A percentile compares a stretch with the other conserved stretches of the same genome.
These are phyloP conservation scores for Nannochloropsis oceanica DNA, from an alignment of 108 stramenopile species.

Conservation along the genomic window DNA sequence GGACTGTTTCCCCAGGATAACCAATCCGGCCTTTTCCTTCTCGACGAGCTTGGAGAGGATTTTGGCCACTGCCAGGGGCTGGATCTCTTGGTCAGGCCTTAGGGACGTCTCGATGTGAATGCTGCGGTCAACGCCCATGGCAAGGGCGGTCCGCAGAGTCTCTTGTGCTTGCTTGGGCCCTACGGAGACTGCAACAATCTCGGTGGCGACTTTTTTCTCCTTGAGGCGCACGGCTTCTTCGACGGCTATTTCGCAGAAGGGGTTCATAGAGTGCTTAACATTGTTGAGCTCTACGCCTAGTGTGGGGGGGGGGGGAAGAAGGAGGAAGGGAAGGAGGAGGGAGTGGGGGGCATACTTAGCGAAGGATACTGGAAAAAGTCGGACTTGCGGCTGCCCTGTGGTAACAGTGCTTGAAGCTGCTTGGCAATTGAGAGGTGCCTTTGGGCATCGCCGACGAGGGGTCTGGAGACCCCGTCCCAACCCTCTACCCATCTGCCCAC, in stretches of 20 bases:
- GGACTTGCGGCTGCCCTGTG: too few species aligned
- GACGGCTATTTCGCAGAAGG: slow-evolving; percentile 85
- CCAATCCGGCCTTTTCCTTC: slow-evolving; percentile 55
- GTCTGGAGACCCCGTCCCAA: too few species aligned
- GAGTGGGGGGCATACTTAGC: too few species aligned
- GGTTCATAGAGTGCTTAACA: slow-evolving; percentile 98
- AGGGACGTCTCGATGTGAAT: slow-evolving; percentile 85
- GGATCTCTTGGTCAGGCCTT: slow-evolving; percentile 83
- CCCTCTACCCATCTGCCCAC: too few species aligned
- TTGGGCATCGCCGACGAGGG: too few species aligned
- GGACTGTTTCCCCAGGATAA: slow-evolving; percentile 92
- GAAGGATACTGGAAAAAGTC: too few species aligned
- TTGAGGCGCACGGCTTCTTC: slow-evolving; percentile 97
- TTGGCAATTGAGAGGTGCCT: too few species aligned
- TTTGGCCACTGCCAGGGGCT: slow-evolving; percentile 83
- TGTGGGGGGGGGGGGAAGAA: neutral
- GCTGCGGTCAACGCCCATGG: slow-evolving; percentile 52
- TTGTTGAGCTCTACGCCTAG: slow-evolving; percentile 75
- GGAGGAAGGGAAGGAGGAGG: too few species aligned
- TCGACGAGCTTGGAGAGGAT: slow-evolving; percentile 4
- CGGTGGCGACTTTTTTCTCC: slow-evolving; percentile 53
- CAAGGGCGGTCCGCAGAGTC: slow-evolving; percentile 68
- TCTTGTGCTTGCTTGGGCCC: slow-evolving; percentile 94
- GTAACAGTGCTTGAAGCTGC: too few species aligned
- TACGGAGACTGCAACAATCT: slow-evolving; percentile 80